Base-by-base conservation (phyloP, 2,329 filamentous ascomycete genomes). In the Fusarium siculi region DNA sequence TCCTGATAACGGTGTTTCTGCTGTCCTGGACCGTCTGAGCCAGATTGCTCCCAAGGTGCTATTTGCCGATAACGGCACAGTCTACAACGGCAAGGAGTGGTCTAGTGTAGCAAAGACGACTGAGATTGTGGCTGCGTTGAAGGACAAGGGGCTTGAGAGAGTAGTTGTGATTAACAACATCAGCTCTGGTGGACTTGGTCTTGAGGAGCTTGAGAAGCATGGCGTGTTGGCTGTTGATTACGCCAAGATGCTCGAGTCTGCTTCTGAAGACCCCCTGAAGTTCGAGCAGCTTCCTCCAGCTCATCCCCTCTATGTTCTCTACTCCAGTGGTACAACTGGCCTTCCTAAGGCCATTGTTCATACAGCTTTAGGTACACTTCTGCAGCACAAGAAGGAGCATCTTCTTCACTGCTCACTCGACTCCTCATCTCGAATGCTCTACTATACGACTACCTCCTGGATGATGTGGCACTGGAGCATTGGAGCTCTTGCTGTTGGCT, bases 381-480 rank as follows among this genome's bases (percentile, higher is more conserved):
- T 98, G 56, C 96, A 98, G 81, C 96, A 98, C 85, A 98, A 98
- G 83, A 99, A 99, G 81, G 96, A 98, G 80, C 95, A 97, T 79
- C 88, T 92, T 52, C 86, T 98, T 7, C 96, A 98, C 80, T 93
- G 93, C 80, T 94, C 95, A 28, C 90, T 99, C 72, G 87, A 88
- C 14, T 88, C 92, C 0, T 85, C 86, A 5, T 93, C 95, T 46
- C 89, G 92, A 25, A 87, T 98, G 79, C 93, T 98, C 81, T 98
- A 98, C 84, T 98, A 95, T 84, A 97, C 95, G 2, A 98, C 95
- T 7, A 95, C 93, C 16, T 97, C 94, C 0, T 98, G 95, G 96
- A 98, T 99, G 95, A 98, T 98, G 96, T 98, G 95, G 95, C 96
- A 98, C 81, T 98, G 96, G 95, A 91, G 95, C 44, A 89, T 98